phyloP scores from a whole-genome alignment of 2,329 filamentous ascomycete species.

The Eurotiales sp. region DNA sequence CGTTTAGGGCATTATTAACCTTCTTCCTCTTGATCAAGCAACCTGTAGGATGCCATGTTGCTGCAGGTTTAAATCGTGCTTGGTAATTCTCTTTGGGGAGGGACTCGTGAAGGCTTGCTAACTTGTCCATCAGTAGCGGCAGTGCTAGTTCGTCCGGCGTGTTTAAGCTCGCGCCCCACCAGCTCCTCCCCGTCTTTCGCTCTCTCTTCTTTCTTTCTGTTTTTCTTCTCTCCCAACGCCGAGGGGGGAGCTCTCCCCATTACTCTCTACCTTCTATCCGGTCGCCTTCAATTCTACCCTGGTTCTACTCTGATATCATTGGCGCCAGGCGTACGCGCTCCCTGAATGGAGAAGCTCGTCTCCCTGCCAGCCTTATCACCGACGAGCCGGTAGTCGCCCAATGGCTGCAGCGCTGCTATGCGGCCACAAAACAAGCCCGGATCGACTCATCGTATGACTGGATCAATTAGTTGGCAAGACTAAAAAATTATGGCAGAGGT shows the following conservation, averaged over 20 bases:
- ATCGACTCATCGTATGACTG: not conserved
- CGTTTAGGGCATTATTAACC: no score
- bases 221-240: not conserved
- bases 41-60: constrained; percentile 56
- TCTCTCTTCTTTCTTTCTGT: not conserved
- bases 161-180: constrained; percentile 14
- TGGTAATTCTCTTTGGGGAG: no score
- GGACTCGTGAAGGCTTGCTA: no score
- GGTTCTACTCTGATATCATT: not conserved
- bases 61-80: no score
- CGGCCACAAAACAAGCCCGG: not conserved
- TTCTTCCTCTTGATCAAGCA: constrained; percentile 67
- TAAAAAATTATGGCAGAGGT: constrained; percentile 31
- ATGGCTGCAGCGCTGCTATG: constrained; percentile 9
- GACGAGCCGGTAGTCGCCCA: constrained; percentile 3
- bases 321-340: no score
- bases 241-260: constrained; percentile 6
- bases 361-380: constrained; percentile 9
- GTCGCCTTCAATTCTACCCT: no score
- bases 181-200: not conserved
- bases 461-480: not conserved
- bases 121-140: no score
- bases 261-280: no score
- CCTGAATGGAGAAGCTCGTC: constrained; percentile 7
- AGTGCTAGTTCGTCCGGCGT: no score